A percentile compares a stretch with the other conserved stretches of the same genome.
Conservation (phyloP, 2,329 filamentous ascomycete genomes). For the Pseudogymnoascus verrucosus region DNA sequence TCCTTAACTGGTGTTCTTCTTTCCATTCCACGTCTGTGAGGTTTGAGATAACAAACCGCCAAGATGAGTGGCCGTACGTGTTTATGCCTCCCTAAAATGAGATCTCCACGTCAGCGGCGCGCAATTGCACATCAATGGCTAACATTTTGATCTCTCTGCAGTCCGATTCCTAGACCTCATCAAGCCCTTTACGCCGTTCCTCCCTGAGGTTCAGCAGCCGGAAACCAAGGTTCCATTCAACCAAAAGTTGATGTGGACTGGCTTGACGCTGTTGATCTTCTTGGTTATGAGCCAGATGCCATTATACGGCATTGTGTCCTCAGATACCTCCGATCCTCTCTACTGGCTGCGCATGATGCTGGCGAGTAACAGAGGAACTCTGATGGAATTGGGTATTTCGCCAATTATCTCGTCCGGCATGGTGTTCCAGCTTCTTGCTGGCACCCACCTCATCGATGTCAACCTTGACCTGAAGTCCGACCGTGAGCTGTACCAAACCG, state of each 20-base stretch:
- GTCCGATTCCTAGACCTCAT: constrained; percentile 99
- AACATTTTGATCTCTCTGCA: constrained; percentile 32
- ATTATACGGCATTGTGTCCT: constrained; percentile 97
- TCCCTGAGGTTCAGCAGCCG: constrained; percentile 96
- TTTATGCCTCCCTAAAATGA: constrained; percentile 14
- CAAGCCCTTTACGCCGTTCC: constrained; percentile 98
- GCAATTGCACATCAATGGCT: constrained; percentile 16
- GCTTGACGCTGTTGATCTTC: constrained; percentile 93
- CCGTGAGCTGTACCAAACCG: constrained; percentile 98
- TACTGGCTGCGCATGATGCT: constrained; percentile 99
- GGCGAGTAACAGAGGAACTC: constrained; percentile 92
- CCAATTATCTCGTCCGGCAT: constrained; percentile 99
- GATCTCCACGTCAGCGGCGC: constrained; percentile 12
- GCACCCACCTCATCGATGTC: constrained; percentile 99
- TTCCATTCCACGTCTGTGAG: constrained; percentile 29
- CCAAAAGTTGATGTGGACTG: constrained; percentile 95
- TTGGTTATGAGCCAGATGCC: constrained; percentile 99
- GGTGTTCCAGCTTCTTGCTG: constrained; percentile 99
- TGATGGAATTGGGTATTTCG: constrained; percentile 95
- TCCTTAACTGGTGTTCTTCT: constrained; percentile 25
- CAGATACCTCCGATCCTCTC: constrained; percentile 93
- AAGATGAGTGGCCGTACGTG: constrained; percentile 37
- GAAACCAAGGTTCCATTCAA: constrained; percentile 99
- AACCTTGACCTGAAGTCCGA: constrained; percentile 99
- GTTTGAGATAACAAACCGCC: constrained; percentile 28